Evolutionary conservation across 2,329 filamentous ascomycete species (phyloP), one percentile per base, ranked within the genome.

Genomic region (Amphichorda felina): DNA sequence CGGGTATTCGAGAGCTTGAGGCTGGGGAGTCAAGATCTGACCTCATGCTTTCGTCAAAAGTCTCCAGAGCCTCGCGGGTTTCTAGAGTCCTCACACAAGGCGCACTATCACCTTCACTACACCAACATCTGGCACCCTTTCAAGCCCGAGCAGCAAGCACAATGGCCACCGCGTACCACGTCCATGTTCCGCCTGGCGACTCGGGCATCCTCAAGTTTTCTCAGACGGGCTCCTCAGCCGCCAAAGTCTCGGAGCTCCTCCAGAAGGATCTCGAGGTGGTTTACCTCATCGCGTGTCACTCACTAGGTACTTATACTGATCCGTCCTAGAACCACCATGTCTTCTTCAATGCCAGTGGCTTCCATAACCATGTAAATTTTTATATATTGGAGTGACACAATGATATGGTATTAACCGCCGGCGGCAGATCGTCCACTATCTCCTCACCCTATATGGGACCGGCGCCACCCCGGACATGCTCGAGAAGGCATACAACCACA

Each of bases 391-490:
- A 8, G 7, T n/a, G 7, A 7, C 11, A 13, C 10, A 28, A 7
- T 7, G 7, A 28, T n/a, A 28, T 28, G 13, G 26, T 5, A 7
- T 13, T 5, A 15, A 28, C 15, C 11, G 16, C 15, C 36, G 18
- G 9, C 14, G 8, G 4, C 27, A 72, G 69, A 66, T 91, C 40
- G 69, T 68, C 4, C 87, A 94, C 46, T 78, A 86, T 25, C 59
- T 93, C 5, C 69, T 94, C 9, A 77, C 78, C 13, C 62, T 91
- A 21, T 94, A 80, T 53, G 81, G 82, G 24, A 75, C 91, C 2
- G 79, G 80, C 1, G 85, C 83, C 7, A 58, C 68, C 0, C 53
- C 77, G 0, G 51, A 64, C 0, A 54, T 71, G 14, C 65, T 95
- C 4, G 66, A 78, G 45, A 57, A 59, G 9, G 77, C 70, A 13